phyloP scores from a whole-genome alignment of 2,329 filamentous ascomycete species.

The Aspergillus fructus region DNA sequence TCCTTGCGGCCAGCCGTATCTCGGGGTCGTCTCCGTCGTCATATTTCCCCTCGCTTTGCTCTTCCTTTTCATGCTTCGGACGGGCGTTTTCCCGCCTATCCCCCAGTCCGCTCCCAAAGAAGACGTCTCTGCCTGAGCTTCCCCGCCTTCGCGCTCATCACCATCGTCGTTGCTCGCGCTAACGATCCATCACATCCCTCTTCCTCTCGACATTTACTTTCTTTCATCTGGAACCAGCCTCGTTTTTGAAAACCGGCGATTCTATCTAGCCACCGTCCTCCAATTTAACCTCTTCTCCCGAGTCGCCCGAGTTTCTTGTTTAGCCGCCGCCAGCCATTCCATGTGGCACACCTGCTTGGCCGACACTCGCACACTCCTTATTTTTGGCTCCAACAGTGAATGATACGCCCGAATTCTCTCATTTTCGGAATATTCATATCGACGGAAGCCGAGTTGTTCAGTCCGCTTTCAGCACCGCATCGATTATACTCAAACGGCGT shows the following conservation, averaged over 20 bases:
- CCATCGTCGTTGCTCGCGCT: conserved; percentile 9
- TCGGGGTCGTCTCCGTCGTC: background rate
- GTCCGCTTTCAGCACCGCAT: background rate
- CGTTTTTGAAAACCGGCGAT: background rate
- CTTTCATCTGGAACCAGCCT: background rate
- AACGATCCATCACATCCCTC: conserved; percentile 3
- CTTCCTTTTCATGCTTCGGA: background rate
- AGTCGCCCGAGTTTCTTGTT: conserved; percentile 1
- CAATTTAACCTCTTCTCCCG: background rate
- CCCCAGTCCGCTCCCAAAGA: background rate
- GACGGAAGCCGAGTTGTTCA: background rate
- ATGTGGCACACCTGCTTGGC: conserved; percentile 19
- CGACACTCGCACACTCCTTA: conserved; percentile 1
- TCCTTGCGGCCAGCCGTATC: background rate
- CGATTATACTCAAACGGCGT: conserved; percentile 13
- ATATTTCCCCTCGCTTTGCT: background rate
- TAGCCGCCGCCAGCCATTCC: conserved; percentile 20
- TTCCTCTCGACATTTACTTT: background rate
- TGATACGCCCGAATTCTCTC: background rate
- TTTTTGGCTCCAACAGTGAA: conserved; percentile 4
- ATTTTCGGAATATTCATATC: background rate
- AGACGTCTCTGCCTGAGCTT: conserved; percentile 14
- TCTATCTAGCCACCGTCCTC: background rate
- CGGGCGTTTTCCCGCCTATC: background rate
- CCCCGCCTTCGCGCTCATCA: conserved; percentile 13